Evolutionary conservation across 2,329 filamentous ascomycete species (phyloP), one percentile per base, ranked within the genome.

Genomic region (Hypoxylon sp.): DNA sequence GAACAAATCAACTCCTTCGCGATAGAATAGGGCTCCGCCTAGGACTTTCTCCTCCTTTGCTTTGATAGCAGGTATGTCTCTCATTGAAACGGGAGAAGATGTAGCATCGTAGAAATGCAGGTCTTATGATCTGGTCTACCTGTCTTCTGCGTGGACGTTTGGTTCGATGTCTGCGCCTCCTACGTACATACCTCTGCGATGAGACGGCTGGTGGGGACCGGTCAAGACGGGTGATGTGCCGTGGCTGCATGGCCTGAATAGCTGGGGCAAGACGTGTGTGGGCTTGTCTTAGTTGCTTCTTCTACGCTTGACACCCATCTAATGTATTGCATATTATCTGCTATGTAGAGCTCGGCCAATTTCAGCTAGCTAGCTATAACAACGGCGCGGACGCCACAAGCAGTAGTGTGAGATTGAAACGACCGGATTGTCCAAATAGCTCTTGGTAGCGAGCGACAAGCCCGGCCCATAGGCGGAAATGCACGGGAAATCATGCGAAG

Each of bases 171-270:
- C 7, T 55, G 38, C 17, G 30, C 51, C 45, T 50, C 36, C 55
- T 53, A 52, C 38, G 38, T 53, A 52, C 9, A 17, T 43, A 43
- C 17, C 2, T 21, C 17, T 21, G 21, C 2, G 38, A 41, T n/a
- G 23, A 2, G 23, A 58, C 45, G 51, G 58, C 11, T 13, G 25
- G 50, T n/a, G 58, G 59, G 51, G 66, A 30, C 13, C 36, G n/a
- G 38, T 43, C 38, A 21, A 50, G 58, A 66, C 65, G 65, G 68
- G 51, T 65, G 65, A 70, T 68, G 62, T 70, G 68, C 68, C 65
- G 68, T 64, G 55, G 59, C 61, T 70, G 68, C 65, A 68, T 70
- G 41, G 41, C 45, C 32, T 48, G 34, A 28, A n/a, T 48, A 21
- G 52, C 43, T 19, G 23, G 43, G 43, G 43, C 25, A 28, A 6